phyloP scores from a whole-genome alignment of 1,284 basidiomycete species.

The Fomitiporia mediterranea region DNA sequence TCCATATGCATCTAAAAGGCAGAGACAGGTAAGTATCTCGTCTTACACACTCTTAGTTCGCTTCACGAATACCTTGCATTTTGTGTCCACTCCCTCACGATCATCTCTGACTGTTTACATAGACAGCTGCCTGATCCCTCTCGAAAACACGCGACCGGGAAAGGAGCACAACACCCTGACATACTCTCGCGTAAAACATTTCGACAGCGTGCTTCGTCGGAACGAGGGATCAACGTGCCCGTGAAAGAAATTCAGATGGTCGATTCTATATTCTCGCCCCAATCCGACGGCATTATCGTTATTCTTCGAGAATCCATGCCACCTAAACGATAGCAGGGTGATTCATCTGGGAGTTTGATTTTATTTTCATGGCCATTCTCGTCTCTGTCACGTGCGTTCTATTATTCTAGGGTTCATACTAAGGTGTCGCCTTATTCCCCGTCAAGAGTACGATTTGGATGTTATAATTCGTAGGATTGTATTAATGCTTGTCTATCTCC shows the following conservation, averaged over 20 bases:
- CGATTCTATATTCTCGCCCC: slow-evolving; percentile 76
- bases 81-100: not conserved
- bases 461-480: no score
- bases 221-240: slow-evolving; percentile 7
- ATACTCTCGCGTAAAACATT: not conserved
- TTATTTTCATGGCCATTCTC: no score
- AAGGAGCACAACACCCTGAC: not conserved
- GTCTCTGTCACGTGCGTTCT: no score
- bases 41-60: not conserved
- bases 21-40: slow-evolving; percentile 46
- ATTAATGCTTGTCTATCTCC: no score
- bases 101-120: not conserved
- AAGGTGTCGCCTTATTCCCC: no score
- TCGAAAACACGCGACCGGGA: no score
- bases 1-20: slow-evolving; percentile 48
- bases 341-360: no score
- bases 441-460: no score
- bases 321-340: no score
- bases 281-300: slow-evolving; percentile 75
- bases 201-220: not conserved
- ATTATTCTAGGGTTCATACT: no score
- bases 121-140: not conserved
- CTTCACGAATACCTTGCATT: slow-evolving; percentile 3
- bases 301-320: no score
- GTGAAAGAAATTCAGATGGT: slow-evolving; percentile 40